Conservation (phyloP, 148 eudicot genomes). For the Cornus florida region DNA sequence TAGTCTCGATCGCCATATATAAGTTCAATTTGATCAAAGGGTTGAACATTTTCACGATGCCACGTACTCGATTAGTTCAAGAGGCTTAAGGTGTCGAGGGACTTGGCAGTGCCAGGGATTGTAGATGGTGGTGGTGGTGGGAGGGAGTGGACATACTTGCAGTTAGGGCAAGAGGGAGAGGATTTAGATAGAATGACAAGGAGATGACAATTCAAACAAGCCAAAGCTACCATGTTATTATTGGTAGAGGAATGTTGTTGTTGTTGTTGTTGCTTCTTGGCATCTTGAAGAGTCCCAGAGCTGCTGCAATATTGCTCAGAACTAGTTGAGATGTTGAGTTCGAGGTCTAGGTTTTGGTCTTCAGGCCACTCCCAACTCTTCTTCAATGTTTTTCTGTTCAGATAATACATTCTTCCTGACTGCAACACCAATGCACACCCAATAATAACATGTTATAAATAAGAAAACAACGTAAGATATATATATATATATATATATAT, state of each 20-base stretch:
- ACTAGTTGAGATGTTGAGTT: slow-evolving; percentile 22
- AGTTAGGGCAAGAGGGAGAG: slow-evolving; percentile 29
- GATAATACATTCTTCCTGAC: slow-evolving; percentile 31
- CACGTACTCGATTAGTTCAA: not conserved
- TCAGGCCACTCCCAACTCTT: slow-evolving; percentile 26
- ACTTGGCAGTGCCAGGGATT: not conserved
- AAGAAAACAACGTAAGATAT: no score
- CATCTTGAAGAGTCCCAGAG: not conserved
- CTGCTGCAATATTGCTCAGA: not conserved
- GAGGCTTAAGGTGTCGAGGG: slow-evolving; percentile 10
- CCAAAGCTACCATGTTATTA: slow-evolving; percentile 24
- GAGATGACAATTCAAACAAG: slow-evolving; percentile 32
- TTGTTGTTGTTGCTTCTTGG: not conserved
- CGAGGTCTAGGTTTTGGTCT: slow-evolving; percentile 24
- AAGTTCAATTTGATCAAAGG: no score
- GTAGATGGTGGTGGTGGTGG: not conserved
- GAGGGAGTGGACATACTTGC: slow-evolving; percentile 27
- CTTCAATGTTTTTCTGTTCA: slow-evolving; percentile 22
- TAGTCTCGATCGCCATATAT: not conserved
- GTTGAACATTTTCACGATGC: not conserved
- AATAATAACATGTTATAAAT: no score
- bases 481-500: no score
- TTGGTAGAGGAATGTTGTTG: slow-evolving; percentile 5
- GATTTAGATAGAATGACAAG: slow-evolving; percentile 23
- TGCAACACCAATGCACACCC: not conserved